Evolutionary conservation across 306 rosid genomes (phyloP), one percentile per base, ranked within the genome.

Genomic region (Vachellia collinsii): DNA sequence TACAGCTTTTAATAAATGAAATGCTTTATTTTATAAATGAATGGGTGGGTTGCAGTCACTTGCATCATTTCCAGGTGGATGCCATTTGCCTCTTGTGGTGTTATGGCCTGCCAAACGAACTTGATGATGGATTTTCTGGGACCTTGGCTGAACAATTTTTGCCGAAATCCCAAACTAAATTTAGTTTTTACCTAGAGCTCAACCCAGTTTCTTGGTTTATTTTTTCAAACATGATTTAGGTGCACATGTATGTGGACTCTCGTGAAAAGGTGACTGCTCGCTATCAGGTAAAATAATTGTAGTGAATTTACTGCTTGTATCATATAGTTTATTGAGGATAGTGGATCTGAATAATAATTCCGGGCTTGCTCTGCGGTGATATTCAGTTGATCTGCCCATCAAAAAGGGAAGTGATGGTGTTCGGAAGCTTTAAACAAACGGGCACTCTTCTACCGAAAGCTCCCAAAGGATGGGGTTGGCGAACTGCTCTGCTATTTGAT

Each of bases 391-490:
- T 91, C 75, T 92, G 97, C 81, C 99, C 99, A 20, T 94, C 97
- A 34, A 94, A 94, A 89, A 88, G 97, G 87, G 99, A 94, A 86
- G 92, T 90, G 79, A 87, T 91, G 96, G 92, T 89, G 70, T 95
- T 91, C 72, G 99, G 99, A 87, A 93, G 87, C 86, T 88, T 87
- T 83, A 95, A 93, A 87, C 96, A 93, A 81, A 88, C 98, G 6
- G 99, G 99, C 53, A 95, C 99, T 53, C 98, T 95, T 80, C 86
- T 95, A 69, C 99, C 99, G 0, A 95, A 95, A 86, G 97, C 93
- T 79, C 99, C 99, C 4, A 95, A 95, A 82, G 97, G 99, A 74
- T 95, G 99, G 99, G 99, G 99, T 56, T 95, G 99, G 99, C 91
- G 98, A 79, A 93, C 96, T 63, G 97, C 99, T 65, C 88, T 93